These are phyloP conservation scores for Hirschfeldia incana DNA, from an alignment of 345 rosid species.

Conservation along the genomic window DNA sequence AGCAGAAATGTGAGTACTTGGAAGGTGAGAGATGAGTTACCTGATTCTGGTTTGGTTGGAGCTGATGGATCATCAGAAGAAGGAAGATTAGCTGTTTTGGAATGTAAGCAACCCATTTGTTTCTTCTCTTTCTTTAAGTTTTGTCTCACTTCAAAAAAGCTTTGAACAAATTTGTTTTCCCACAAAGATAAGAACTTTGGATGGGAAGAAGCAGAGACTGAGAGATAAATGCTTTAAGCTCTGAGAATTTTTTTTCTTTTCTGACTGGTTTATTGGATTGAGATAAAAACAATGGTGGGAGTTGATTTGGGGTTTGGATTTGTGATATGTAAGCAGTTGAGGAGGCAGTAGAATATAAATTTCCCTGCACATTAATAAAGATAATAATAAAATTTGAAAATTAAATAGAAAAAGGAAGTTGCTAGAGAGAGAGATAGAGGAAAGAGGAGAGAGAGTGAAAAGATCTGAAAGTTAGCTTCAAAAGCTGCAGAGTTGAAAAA, in stretches of 20 bases:
- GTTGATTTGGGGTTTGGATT: constrained; percentile 35
- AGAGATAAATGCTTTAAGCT: neutral
- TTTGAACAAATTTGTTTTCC: neutral
- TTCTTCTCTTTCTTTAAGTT: neutral
- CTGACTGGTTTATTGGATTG: constrained; percentile 22
- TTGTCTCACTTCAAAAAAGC: constrained; percentile 35
- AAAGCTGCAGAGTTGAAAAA: constrained; percentile 41
- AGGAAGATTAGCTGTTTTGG: constrained; percentile 68
- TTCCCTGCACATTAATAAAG: constrained; percentile 4
- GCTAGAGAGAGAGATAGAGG: constrained; percentile 20
- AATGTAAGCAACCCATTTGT: constrained; percentile 91
- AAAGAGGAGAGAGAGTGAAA: constrained; percentile 19
- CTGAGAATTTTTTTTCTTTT: neutral
- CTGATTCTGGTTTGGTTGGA: constrained; percentile 64
- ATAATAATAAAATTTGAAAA: constrained; percentile 27
- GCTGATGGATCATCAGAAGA: constrained; percentile 72
- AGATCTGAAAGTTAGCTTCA: constrained; percentile 37
- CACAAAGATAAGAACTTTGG: constrained; percentile 16
- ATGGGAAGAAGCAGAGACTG: constrained; percentile 16
- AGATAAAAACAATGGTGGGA: constrained; percentile 35
- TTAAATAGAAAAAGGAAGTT: constrained; percentile 1
- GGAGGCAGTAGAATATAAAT: constrained; percentile 36
- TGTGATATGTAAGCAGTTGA: constrained; percentile 33
- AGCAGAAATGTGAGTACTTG: neutral
- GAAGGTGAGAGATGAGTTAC: constrained; percentile 26